Evolutionary conservation across 371 early-diverging fungal species (phyloP), one percentile per base, ranked within the genome.

Genomic region (Mortierella sp.): DNA sequence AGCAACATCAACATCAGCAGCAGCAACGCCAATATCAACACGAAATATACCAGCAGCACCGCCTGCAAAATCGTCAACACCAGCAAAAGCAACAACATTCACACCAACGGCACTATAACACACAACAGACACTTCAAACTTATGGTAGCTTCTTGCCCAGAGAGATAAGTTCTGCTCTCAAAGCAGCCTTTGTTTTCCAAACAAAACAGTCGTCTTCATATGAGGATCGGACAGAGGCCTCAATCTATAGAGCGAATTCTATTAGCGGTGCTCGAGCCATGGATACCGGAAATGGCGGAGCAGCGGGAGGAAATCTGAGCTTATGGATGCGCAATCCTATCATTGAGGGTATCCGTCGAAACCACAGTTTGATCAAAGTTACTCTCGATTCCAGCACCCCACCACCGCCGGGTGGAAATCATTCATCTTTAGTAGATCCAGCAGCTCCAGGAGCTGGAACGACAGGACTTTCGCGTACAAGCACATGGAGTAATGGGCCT

Each of bases 311-410:
- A 14, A n/a, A 26, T 40, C 0, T 30, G 32, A 37, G 52, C 30
- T 18, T 40, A 9, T 79, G 75, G 75, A 47, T 60, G 0, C 64
- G 73, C 9, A 75, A 72, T 18, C 81, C 81, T 3, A 55, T 81
- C n/a, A 62, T 81, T n/a, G 81, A 81, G 14, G 81, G 81, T 0
- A 68, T 81, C 10, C 75, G 81, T 24, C 64, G 81, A 32, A 81
- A 81, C 61, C 66, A 81, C 61, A 75, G 76, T 40, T 55, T 81
- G 59, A 75, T 81, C 76, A 81, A 81, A 62, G 76, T 81, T 14
- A 62, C 60, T 2, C 58, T 81, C 4, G 81, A 81, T 47, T 55
- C 68, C n/a, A 47, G 40, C 40, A 22, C 30, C 14, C 43, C 45
- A 1, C 26, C 40, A 0, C 45, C 62, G 0, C 22, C 57, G 28